A percentile compares a stretch with the other conserved stretches of the same genome.
Evolutionary conservation across 306 rosid species (phyloP).

Genomic region (Vigna mungo): DNA sequence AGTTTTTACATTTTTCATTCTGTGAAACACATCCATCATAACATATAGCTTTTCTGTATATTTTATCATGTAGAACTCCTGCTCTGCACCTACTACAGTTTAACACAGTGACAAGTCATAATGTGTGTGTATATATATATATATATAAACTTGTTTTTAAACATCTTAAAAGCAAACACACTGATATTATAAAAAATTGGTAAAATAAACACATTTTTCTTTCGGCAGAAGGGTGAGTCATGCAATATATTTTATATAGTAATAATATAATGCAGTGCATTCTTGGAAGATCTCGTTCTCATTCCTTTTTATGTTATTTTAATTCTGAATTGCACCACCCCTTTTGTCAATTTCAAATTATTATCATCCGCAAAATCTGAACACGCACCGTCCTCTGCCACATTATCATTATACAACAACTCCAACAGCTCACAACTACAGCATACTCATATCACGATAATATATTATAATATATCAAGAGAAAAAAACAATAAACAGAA

Average conservation of each 20-base stretch:
- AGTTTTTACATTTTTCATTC: no score
- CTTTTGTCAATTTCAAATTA: constrained; percentile 16
- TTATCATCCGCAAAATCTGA: background rate
- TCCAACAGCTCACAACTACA: constrained; percentile 12
- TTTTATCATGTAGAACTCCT: no score
- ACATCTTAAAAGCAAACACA: no score
- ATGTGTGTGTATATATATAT: background rate
- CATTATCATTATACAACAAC: background rate
- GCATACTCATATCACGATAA: no score
- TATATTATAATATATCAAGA: no score
- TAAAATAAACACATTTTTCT: background rate
- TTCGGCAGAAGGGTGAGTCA: background rate
- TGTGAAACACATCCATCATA: no score
- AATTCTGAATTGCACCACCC: background rate
- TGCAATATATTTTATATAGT: background rate
- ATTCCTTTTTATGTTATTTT: background rate
- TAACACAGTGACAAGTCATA: background rate
- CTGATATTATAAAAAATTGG: no score
- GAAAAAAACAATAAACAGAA: no score
- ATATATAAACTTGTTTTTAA: no score
- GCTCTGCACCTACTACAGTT: no score
- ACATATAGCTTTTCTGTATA: no score
- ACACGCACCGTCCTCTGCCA: constrained; percentile 31
- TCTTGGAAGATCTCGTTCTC: background rate
- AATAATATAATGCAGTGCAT: no score